Conservation (phyloP, 805 yeast genomes). For the Jamesozyma piceae region DNA sequence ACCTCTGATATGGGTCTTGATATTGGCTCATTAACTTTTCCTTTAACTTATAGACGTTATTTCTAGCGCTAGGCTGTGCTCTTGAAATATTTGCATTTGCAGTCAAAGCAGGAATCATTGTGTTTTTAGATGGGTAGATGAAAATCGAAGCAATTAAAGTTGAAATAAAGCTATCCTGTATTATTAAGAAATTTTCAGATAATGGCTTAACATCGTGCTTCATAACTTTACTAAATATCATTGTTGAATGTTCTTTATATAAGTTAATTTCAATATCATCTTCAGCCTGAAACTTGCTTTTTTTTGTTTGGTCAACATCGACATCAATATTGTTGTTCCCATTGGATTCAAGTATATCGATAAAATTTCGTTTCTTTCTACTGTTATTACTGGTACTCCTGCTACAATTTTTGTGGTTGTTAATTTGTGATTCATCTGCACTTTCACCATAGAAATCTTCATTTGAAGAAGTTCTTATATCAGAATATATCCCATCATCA, state of each 20-base stretch:
- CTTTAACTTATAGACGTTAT: constrained; percentile 19
- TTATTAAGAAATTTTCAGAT: constrained; percentile 26
- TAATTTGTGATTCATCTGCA: background rate
- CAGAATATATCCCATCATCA: too few relatives aligned
- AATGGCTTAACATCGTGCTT: constrained; percentile 28
- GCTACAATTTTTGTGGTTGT: background rate
- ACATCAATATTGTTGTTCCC: background rate
- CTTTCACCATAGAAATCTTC: background rate
- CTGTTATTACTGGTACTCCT: too few relatives aligned
- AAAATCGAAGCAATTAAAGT: constrained; percentile 24
- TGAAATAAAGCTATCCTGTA: constrained; percentile 25
- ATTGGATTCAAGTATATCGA: background rate
- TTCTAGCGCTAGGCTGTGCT: constrained; percentile 19
- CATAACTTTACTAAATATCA: constrained; percentile 25
- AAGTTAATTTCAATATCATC: constrained; percentile 22
- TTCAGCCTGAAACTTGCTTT: background rate
- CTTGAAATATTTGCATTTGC: constrained; percentile 22
- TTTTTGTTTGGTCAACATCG: background rate
- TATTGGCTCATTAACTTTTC: constrained; percentile 19
- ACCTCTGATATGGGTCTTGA: constrained; percentile 15
- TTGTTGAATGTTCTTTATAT: constrained; percentile 21
- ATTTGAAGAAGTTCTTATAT: background rate
- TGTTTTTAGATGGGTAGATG: constrained; percentile 20
- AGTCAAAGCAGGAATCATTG: constrained; percentile 25
- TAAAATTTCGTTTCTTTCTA: background rate